Evolutionary conservation across 495 filamentous ascomycete genomes (phyloP), one percentile per base, ranked within the genome.

Genomic region (Penicillium robsamsonii): DNA sequence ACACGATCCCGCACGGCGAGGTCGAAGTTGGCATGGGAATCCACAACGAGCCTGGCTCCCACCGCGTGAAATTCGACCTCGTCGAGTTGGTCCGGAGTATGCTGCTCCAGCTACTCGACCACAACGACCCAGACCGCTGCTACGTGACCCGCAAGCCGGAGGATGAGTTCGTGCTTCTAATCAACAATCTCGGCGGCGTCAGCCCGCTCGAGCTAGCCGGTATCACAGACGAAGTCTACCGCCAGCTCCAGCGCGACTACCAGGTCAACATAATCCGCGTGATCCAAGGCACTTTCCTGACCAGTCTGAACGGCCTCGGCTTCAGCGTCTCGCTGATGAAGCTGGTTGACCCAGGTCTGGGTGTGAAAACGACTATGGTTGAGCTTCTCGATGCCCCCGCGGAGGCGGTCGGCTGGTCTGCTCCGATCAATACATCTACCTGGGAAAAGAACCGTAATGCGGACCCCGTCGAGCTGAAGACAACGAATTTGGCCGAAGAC

Each of bases 11-110:
- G 30, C 67, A 77, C 0, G 86, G 84, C 41, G 88, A 97, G 75
- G 85, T 96, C 20, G 94, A 98, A 76, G 80, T 98, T 61, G 94
- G 94, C 8, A 98, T 97, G 94, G 94, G 94, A 11, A 97, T 97
- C 69, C 94, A 98, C 71, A 98, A 98, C 67, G 94, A 98, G 72
- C 83, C 89, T 1, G 94, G 94, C 1, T 92, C 85, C 13, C 88
- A 86, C 63, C 80, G 88, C 44, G 69, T 78, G 45, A 88, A 85
- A 57, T 78, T 85, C 5, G 79, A 84, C 58, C 75, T 97, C 20
- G 79, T 82, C 2, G 82, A 84, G 58, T 74, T 96, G 47, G 87
- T 97, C 43, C 72, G 77, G 57, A 87, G 74, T 42, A 94, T 98
- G 89, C 78, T 98, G 27, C 72, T 71, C 50, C 89, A 96, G 67